Evolutionary conservation across 768 basidiomycete species (phyloP).

Genomic region (Trametes maxima): DNA sequence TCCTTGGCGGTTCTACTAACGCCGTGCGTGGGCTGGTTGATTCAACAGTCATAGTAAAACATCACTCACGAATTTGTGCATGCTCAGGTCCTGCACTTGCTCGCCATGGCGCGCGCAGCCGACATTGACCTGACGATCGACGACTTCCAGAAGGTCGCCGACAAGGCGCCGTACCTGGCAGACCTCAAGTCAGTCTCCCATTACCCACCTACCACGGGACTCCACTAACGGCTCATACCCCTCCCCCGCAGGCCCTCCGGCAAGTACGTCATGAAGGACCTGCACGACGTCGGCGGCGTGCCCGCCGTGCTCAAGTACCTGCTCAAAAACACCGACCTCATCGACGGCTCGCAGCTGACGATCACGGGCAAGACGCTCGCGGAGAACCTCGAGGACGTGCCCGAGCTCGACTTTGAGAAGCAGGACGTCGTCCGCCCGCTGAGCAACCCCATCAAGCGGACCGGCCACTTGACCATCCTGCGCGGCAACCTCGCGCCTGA

Average conservation of each 20-base stretch:
- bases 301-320: constrained; percentile 86
- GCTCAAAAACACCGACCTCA: constrained; percentile 72
- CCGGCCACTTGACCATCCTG: constrained; percentile 86
- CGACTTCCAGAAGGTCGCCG: constrained; percentile 81
- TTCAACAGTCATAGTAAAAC: not conserved
- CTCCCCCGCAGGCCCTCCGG: constrained; percentile 65
- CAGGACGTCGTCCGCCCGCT: constrained; percentile 80
- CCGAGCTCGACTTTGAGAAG: constrained; percentile 65
- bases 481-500: constrained; percentile 88
- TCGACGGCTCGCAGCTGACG: constrained; percentile 82
- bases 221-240: constrained; percentile 2
- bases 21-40: constrained; percentile 50
- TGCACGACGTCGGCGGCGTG: constrained; percentile 83
- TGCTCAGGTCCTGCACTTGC: constrained; percentile 72
- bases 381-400: constrained; percentile 80
- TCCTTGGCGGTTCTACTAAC: constrained; percentile 88
- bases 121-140: constrained; percentile 76
- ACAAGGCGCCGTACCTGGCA: constrained; percentile 83
- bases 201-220: not conserved
- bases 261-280: constrained; percentile 88
- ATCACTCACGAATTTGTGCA: not conserved
- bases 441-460: constrained; percentile 79
- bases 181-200: constrained; percentile 63
- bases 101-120: constrained; percentile 84
- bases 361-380: constrained; percentile 91